Percentiles rank a stretch among this genome's conserved stretches.
These are phyloP conservation scores for Durotheca rogersii DNA, from an alignment of 495 filamentous ascomycete genomes.

Conservation along the genomic window DNA sequence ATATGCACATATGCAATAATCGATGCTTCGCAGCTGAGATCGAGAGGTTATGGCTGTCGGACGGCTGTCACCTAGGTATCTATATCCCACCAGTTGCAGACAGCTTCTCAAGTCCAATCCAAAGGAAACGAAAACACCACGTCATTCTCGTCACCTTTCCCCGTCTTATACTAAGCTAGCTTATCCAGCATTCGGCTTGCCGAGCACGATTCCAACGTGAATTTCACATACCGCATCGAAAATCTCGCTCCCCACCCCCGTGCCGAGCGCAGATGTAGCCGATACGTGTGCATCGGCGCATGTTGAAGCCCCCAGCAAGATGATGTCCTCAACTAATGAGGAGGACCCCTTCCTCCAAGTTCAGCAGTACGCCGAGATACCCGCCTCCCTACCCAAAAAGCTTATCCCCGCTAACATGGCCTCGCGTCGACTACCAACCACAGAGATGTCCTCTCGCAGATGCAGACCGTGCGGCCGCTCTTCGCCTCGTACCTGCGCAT, in stretches of 20 bases:
- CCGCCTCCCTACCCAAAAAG: not conserved
- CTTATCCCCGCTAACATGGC: constrained; percentile 1
- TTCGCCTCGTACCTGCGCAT: constrained; percentile 97
- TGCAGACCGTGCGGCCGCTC: constrained; percentile 75
- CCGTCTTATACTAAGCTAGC: no score
- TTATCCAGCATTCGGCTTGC: no score
- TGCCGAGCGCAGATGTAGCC: constrained; percentile 30
- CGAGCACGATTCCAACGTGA: no score
- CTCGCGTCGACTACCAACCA: not conserved
- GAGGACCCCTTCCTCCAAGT: constrained; percentile 92
- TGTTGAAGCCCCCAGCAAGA: constrained; percentile 48
- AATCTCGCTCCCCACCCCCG: not conserved
- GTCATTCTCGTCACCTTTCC: no score
- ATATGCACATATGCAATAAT: no score
- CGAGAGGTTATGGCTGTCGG: no score
- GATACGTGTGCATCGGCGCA: constrained; percentile 33
- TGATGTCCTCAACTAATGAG: constrained; percentile 73
- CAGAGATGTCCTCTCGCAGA: constrained; percentile 82
- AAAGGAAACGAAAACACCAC: no score
- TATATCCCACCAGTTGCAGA: no score
- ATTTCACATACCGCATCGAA: not conserved
- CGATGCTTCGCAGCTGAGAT: no score
- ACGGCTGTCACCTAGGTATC: no score
- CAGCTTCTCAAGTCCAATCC: no score
- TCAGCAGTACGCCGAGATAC: constrained; percentile 63